Conservation (phyloP, 768 basidiomycete genomes). For the Phlebiopsis flavidoalba region DNA sequence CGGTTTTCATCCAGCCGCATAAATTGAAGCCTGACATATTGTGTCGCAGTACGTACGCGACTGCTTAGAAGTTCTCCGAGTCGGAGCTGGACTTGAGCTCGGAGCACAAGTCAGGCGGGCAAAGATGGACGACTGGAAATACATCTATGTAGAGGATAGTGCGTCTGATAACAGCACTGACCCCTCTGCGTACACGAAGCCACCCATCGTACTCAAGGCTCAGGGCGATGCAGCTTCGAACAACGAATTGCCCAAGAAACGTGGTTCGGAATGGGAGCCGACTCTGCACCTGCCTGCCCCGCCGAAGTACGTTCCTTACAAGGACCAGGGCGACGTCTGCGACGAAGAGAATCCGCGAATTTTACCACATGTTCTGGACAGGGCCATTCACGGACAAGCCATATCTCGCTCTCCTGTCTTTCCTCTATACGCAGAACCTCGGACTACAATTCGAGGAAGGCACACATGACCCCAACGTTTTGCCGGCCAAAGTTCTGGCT, state of each 20-base stretch:
- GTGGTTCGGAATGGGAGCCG: conserved; percentile 58
- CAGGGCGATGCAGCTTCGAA: conserved; percentile 40
- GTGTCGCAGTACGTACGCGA: conserved; percentile 84
- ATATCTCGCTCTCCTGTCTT: conserved; percentile 90
- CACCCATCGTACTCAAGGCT: conserved; percentile 23
- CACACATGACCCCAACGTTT: conserved; percentile 40
- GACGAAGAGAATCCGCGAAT: conserved; percentile 81
- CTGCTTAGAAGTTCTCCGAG: conserved; percentile 90
- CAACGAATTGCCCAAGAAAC: conserved; percentile 51
- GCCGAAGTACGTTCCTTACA: conserved; percentile 49
- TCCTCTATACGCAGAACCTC: conserved; percentile 93
- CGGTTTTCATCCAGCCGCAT: neutral
- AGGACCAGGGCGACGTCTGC: conserved; percentile 59
- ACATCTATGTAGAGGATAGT: conserved; percentile 73
- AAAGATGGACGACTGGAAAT: conserved; percentile 78
- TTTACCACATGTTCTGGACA: conserved; percentile 99
- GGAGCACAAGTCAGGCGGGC: conserved; percentile 70
- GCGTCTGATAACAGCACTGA: conserved; percentile 35
- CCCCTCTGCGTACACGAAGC: conserved; percentile 24
- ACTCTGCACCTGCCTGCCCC: conserved; percentile 46
- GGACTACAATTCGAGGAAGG: conserved; percentile 64
- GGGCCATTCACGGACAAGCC: conserved; percentile 99
- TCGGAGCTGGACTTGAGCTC: conserved; percentile 86
- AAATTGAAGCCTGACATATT: neutral
- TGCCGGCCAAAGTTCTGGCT: conserved; percentile 95